A percentile compares a stretch with the other conserved stretches of the same genome.
Conservation (phyloP, 1,284 basidiomycete genomes). For the Puccinia horiana region DNA sequence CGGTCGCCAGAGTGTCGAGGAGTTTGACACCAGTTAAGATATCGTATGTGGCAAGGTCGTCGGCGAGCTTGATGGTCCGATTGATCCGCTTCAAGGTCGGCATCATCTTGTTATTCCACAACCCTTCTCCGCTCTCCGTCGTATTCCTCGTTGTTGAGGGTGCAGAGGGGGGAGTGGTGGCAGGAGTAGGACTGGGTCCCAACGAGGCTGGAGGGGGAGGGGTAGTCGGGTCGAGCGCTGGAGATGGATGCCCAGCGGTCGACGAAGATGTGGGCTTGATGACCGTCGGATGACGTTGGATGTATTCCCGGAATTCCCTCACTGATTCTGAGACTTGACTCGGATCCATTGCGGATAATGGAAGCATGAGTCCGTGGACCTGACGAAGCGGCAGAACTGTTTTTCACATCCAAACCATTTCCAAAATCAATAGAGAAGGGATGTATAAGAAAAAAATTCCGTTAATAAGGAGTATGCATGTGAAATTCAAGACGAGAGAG, state of each 20-base stretch:
- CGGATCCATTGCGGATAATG: not conserved
- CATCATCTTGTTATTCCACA: too few relatives aligned
- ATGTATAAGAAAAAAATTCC: not conserved
- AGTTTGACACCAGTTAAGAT: not conserved
- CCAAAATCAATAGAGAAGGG: not conserved
- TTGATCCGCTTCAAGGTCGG: not conserved
- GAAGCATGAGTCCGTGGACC: not conserved
- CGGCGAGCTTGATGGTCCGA: not conserved
- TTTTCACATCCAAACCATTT: not conserved
- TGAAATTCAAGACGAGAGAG: not conserved
- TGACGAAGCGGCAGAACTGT: not conserved
- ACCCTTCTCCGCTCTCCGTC: too few relatives aligned
- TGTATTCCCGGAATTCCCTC: not conserved
- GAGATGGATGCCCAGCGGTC: too few relatives aligned
- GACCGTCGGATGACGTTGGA: not conserved
- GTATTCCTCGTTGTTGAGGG: not conserved
- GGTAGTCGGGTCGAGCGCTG: not conserved
- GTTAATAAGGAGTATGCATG: not conserved
- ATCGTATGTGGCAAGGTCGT: not conserved
- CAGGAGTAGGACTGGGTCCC: not conserved
- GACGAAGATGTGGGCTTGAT: not conserved
- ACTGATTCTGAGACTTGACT: slow-evolving; percentile 13
- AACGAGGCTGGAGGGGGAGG: not conserved
- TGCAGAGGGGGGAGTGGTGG: not conserved
- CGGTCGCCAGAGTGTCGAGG: not conserved